Base-by-base conservation (phyloP, 2,329 filamentous ascomycete species). In the Nothophaeocryptopus gaeumannii region DNA sequence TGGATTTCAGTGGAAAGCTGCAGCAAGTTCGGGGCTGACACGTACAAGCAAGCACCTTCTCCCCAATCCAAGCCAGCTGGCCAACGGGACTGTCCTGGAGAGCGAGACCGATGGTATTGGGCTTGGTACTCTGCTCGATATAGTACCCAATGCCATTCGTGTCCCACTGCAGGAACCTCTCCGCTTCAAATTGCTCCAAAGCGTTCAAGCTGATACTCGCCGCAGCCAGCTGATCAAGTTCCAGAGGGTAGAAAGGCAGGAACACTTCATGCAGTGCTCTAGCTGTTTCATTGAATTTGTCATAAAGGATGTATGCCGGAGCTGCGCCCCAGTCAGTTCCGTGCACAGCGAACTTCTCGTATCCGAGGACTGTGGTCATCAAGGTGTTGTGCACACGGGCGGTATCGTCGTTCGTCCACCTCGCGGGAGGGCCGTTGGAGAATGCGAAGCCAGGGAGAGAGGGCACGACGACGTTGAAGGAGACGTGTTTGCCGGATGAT, bases 381-480 rank as follows among this genome's bases (percentile, higher is more conserved):
- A 73, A 56, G 2, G 54, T 63, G 48, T 73, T 58, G 44, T 70
- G 70, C 9, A 72, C 32, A 0, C 65, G 62, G 8, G 70, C 67
- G 3, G 64, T 70, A 42, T 73, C 69, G 15, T 63, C 55, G 2
- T 66, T 51, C 5, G 62, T 69, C 69, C 70, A 73, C 9, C 60
- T 61, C 1, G 50, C 51, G 1, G 63, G 61, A 2, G 69, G 63
- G 5, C 60, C 53, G 5, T 59, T 55, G 1, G 67, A 75, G 68
- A 82, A 77, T 58, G 77, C 71, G 52, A 72, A 78, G 45, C 78
- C 77, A 1, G 80, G 80, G 1, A 84, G 67, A 3, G 78, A 81
- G 0, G 81, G 80, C 0, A 78, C 78, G 0, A 84, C 75, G 9
- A 83, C 68, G 48, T 84, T 74, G 57, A 84, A 84, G 0, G 76